Evolutionary conservation across 176 grass and related monocot species (phyloP).

Genomic region (Leersia perrieri): DNA sequence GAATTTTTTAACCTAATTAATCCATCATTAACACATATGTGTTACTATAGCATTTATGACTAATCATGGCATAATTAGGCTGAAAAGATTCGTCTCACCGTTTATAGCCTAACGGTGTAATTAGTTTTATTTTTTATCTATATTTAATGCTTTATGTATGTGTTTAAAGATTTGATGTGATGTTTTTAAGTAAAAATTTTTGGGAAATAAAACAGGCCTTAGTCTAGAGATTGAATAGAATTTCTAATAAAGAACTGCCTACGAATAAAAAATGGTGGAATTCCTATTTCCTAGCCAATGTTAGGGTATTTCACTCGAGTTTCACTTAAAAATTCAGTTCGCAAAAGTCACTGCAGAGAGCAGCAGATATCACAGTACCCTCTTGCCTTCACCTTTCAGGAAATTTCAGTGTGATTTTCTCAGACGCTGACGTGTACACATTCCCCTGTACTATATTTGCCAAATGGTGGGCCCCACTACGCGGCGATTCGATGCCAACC

Average conservation of each 20-base stretch:
- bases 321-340: not conserved
- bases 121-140: no score
- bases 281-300: not conserved
- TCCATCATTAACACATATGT: no score
- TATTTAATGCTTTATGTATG: no score
- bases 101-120: no score
- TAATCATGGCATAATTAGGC: no score
- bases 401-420: not conserved
- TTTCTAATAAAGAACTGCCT: not conserved
- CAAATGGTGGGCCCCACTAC: slow-evolving; percentile 10
- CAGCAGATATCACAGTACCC: not conserved
- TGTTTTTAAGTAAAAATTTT: no score
- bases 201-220: no score
- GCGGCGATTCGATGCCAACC: slow-evolving; percentile 37
- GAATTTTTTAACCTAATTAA: no score
- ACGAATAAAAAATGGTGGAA: not conserved
- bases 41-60: no score
- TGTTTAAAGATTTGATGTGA: no score
- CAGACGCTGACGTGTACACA: slow-evolving; percentile 5
- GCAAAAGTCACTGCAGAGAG: not conserved
- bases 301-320: not conserved
- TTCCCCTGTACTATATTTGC: not conserved
- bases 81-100: no score
- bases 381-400: not conserved
- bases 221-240: not conserved